Evolutionary conservation across 2,329 filamentous ascomycete genomes (phyloP), one percentile per base, ranked within the genome.

Genomic region (Periconia macrospinosa): DNA sequence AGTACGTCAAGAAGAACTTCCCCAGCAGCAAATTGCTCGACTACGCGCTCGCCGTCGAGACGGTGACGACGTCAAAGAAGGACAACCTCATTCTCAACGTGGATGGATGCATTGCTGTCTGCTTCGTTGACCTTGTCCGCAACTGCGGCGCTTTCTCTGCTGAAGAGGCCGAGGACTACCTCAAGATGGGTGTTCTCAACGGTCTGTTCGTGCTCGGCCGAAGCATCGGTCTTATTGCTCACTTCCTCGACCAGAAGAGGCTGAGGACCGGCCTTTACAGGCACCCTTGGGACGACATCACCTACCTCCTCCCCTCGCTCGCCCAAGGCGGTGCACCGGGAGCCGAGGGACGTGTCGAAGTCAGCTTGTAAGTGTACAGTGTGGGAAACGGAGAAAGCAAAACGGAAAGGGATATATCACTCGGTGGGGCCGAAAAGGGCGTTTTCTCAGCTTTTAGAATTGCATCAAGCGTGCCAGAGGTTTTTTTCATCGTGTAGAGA

Each of bases 81-180:
- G 94, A 99, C 82, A 99, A 97, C 85, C 86, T 99, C 67, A 99
- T 99, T 70, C 88, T 99, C 72, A 99, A 99, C 84, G 94, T 99
- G 55, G 94, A 97, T 75, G 94, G 94, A 70, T 96, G 91, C 77
- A 90, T 99, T 72, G 94, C 94, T 65, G 94, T 99, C 76, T 97
- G 92, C 88, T 99, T 99, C 75, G 92, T 99, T 63, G 94, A 99
- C 73, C 83, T 99, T 60, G 83, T 99, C 79, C 91, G 94, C 79
- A 96, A 96, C 86, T 96, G 92, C 76, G 94, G 94, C 76, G 93
- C 94, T 52, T 99, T 99, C 86, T 93, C 89, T 64, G 76, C 86
- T 46, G 94, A 99, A 79, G 94, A 99, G 83, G 92, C 92, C 49
- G 94, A 99, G 81, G 94, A 99, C 78, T 99, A 99, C 85, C 87